phyloP scores from a whole-genome alignment of 2,329 filamentous ascomycete genomes.

The Akanthomyces muscarius region DNA sequence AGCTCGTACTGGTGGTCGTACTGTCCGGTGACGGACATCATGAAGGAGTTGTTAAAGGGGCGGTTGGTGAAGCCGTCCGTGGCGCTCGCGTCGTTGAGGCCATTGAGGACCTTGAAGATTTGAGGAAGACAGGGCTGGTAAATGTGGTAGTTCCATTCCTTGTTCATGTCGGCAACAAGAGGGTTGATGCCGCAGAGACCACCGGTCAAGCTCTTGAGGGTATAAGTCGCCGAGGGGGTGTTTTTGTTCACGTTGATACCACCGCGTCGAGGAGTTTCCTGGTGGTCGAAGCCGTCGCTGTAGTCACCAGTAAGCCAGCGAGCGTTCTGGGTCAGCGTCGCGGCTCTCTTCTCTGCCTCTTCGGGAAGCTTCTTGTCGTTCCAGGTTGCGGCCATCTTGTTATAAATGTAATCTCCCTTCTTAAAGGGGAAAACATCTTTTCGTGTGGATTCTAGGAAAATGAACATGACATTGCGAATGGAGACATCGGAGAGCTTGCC shows the following conservation, averaged over 20 bases:
- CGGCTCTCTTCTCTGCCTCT: conserved; percentile 26
- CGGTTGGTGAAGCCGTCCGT: conserved; percentile 23
- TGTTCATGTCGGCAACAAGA: conserved; percentile 39
- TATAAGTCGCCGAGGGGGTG: conserved; percentile 40
- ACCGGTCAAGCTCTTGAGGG: conserved; percentile 40
- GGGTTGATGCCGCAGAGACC: conserved; percentile 40
- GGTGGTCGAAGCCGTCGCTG: conserved; percentile 30
- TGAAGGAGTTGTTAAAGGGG: conserved; percentile 31
- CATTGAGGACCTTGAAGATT: conserved; percentile 33
- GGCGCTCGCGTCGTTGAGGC: conserved; percentile 14
- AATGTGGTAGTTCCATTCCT: conserved; percentile 37
- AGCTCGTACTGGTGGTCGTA: conserved; percentile 33
- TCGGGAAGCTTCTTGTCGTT: conserved; percentile 31
- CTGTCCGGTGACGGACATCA: conserved; percentile 31
- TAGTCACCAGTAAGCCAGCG: conserved; percentile 36
- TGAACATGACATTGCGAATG: conserved; percentile 40
- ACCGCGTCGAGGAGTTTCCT: conserved; percentile 26
- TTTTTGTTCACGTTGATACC: conserved; percentile 40
- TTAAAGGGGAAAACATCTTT: conserved; percentile 45
- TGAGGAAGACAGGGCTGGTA: conserved; percentile 44
- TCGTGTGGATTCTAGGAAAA: conserved; percentile 42
- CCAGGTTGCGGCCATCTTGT: conserved; percentile 31
- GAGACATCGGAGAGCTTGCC: conserved; percentile 28
- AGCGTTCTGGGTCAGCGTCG: conserved; percentile 29
- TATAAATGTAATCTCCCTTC: conserved; percentile 36